Percentiles rank a stretch among this genome's conserved stretches.
phyloP scores from a whole-genome alignment of 768 basidiomycete genomes.

The Leccinum subgranulosum region DNA sequence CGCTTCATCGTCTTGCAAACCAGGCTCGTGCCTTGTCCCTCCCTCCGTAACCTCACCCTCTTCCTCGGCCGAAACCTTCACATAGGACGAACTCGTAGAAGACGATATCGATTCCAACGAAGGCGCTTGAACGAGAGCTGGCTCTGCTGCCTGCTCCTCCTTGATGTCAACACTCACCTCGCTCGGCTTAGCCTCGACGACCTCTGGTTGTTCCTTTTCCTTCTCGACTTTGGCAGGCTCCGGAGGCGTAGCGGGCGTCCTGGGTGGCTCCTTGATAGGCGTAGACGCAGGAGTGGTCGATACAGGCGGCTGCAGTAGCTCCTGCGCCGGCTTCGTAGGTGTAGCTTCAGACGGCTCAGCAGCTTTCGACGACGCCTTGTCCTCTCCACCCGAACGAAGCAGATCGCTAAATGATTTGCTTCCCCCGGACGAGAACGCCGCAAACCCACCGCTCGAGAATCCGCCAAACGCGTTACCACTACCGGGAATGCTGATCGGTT shows the following conservation, averaged over 20 bases:
- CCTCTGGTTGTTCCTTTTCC: background rate
- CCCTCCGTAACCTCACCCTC: constrained; percentile 21
- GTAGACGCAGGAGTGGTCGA: constrained; percentile 14
- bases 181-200: background rate
- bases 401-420: constrained; percentile 62
- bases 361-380: constrained; percentile 18
- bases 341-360: constrained; percentile 16
- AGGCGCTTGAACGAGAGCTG: constrained; percentile 6
- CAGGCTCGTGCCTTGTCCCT: constrained; percentile 24
- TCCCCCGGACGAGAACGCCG: constrained; percentile 45
- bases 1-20: constrained; percentile 33
- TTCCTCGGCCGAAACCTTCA: constrained; percentile 37
- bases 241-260: background rate
- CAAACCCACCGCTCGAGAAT: constrained; percentile 43
- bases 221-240: background rate
- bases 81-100: constrained; percentile 43
- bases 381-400: constrained; percentile 40
- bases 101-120: constrained; percentile 40
- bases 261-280: constrained; percentile 13
- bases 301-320: background rate
- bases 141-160: constrained; percentile 7
- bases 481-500: constrained; percentile 13
- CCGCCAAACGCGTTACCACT: constrained; percentile 24
- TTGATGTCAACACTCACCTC: constrained; percentile 2
- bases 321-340: constrained; percentile 1